Evolutionary conservation across 495 filamentous ascomycete genomes (phyloP).

Genomic region (Umbilicaria muhlenbergii): DNA sequence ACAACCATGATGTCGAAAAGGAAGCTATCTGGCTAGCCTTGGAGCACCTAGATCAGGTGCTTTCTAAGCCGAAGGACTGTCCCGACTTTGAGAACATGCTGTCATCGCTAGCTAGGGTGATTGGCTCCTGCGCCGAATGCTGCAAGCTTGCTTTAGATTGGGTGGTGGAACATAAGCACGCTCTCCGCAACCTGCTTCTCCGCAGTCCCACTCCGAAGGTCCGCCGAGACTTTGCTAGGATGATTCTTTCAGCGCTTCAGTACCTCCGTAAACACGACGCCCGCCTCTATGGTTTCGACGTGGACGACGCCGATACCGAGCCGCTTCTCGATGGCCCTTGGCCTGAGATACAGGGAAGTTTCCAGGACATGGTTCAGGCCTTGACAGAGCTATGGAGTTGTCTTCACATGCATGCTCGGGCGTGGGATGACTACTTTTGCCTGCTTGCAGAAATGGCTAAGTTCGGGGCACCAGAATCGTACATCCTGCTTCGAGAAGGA

Average conservation of each 20-base stretch:
- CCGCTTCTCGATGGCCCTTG: conserved; percentile 11
- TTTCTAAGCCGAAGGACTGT: conserved; percentile 57
- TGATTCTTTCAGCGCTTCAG: conserved; percentile 39
- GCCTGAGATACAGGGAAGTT: conserved; percentile 19
- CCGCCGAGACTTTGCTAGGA: conserved; percentile 37
- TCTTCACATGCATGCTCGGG: conserved; percentile 39
- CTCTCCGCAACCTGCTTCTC: conserved; percentile 51
- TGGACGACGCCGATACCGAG: conserved; percentile 14
- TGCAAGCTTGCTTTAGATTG: conserved; percentile 47
- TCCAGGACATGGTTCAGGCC: conserved; percentile 38
- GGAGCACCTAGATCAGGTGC: conserved; percentile 62
- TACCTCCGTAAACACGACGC: conserved; percentile 30
- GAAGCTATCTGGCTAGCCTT: conserved; percentile 50
- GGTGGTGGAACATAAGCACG: conserved; percentile 35
- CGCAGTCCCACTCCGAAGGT: conserved; percentile 44
- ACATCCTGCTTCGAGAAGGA: conserved; percentile 35
- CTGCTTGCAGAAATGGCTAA: conserved; percentile 44
- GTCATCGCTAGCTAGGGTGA: conserved; percentile 33
- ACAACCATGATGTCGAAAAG: conserved; percentile 39
- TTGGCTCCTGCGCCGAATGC: conserved; percentile 38
- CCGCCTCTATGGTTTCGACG: conserved; percentile 22
- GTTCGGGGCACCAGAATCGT: conserved; percentile 36
- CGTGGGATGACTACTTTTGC: conserved; percentile 73
- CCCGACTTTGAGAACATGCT: conserved; percentile 45
- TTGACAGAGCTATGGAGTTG: conserved; percentile 35